These are phyloP conservation scores for Hemisphaericaspora xylanilytica DNA, from an alignment of 1,139 yeast species.

Conservation along the genomic window DNA sequence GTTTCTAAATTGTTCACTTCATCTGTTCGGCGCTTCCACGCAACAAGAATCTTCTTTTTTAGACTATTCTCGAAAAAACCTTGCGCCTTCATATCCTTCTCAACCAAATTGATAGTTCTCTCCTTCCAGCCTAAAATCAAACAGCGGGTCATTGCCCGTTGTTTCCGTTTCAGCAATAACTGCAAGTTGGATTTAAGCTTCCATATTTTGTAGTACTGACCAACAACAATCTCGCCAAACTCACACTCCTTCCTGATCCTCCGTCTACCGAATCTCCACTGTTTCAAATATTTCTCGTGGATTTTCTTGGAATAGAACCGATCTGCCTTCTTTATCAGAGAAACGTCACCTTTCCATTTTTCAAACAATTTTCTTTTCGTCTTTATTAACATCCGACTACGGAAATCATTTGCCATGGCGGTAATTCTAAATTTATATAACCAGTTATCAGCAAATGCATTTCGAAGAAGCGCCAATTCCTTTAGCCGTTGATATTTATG, in stretches of 20 bases:
- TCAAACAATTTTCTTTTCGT: background rate
- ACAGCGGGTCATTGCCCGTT: background rate
- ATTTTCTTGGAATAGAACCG: conserved; percentile 16
- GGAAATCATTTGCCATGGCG: conserved; percentile 5
- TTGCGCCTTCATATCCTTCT: background rate
- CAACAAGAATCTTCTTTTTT: background rate
- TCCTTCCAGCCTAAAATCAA: conserved; percentile 1
- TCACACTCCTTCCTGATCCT: background rate
- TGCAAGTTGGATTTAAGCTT: background rate
- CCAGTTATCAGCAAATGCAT: conserved; percentile 19
- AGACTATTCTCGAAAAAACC: background rate
- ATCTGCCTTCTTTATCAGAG: conserved; percentile 6
- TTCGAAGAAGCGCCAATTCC: conserved; percentile 9
- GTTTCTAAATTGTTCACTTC: background rate
- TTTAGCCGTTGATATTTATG: conserved; percentile 10
- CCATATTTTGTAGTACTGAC: conserved; percentile 9
- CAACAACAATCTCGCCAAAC: background rate
- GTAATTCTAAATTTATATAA: conserved; percentile 12
- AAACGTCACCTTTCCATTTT: conserved; percentile 5
- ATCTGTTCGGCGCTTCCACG: conserved; percentile 4
- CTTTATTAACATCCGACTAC: background rate
- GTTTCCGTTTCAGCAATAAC: background rate
- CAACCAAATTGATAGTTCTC: background rate
- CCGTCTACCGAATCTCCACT: background rate
- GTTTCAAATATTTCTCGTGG: background rate